A percentile compares a stretch with the other conserved stretches of the same genome.
Conservation (phyloP, 2,329 filamentous ascomycete genomes). For the Aspergillus luchuensis region DNA sequence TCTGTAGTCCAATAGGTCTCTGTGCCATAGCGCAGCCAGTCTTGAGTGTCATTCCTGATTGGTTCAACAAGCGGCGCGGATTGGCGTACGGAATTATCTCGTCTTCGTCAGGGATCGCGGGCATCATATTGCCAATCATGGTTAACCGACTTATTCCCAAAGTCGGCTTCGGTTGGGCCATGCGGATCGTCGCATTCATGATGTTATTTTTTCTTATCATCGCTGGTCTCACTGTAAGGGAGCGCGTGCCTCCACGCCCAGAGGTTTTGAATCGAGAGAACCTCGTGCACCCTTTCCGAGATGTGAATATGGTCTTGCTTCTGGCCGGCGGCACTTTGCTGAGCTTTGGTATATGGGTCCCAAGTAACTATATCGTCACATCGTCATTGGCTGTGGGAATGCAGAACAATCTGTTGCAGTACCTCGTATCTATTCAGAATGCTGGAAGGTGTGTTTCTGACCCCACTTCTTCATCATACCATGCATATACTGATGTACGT, state of each 20-base stretch:
- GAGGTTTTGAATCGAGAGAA: neutral
- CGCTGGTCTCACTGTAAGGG: slow-evolving; percentile 53
- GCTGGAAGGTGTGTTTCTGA: slow-evolving; percentile 13
- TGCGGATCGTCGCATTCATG: slow-evolving; percentile 59
- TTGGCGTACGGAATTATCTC: slow-evolving; percentile 58
- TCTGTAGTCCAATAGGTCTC: slow-evolving; percentile 52
- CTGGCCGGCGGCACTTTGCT: slow-evolving; percentile 28
- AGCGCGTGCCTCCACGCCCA: slow-evolving; percentile 39
- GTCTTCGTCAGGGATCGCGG: slow-evolving; percentile 55
- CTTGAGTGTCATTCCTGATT: slow-evolving; percentile 40
- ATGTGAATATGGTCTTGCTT: slow-evolving; percentile 27
- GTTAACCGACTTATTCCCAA: slow-evolving; percentile 53
- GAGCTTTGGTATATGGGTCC: slow-evolving; percentile 33
- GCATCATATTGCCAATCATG: slow-evolving; percentile 62
- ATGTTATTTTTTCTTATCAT: slow-evolving; percentile 59
- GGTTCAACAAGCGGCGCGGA: slow-evolving; percentile 55
- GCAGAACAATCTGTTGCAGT: slow-evolving; percentile 18
- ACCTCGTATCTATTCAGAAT: slow-evolving; percentile 26
- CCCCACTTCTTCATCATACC: neutral
- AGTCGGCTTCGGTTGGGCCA: slow-evolving; percentile 57
- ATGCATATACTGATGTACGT: neutral
- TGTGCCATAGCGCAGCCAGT: slow-evolving; percentile 50
- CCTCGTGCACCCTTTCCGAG: slow-evolving; percentile 26
- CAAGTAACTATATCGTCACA: slow-evolving; percentile 25
- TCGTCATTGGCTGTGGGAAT: slow-evolving; percentile 23